Percentiles rank a stretch among this genome's conserved stretches.
phyloP scores from a whole-genome alignment of 1,284 basidiomycete genomes.

The Pterula multifida region DNA sequence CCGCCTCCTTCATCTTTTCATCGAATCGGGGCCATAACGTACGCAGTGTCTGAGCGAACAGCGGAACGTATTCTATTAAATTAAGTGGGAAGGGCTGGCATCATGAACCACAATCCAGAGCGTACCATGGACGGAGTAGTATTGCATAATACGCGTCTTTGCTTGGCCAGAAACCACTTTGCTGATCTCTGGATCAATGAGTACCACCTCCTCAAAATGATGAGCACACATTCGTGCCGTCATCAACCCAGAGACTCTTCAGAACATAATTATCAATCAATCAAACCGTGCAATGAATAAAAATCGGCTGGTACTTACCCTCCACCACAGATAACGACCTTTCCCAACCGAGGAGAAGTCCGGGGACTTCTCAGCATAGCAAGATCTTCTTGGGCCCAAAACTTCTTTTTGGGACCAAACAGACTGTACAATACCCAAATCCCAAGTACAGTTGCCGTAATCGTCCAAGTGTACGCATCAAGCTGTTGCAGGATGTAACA shows the following conservation, averaged over 20 bases:
- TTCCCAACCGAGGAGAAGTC: not conserved
- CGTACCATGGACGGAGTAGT: not conserved
- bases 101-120: no score
- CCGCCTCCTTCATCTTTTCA: not conserved
- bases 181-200: slow-evolving; percentile 19
- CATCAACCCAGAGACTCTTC: slow-evolving; percentile 17
- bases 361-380: not conserved
- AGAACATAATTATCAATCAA: not conserved
- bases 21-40: not conserved
- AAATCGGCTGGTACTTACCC: not conserved
- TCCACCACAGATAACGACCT: not conserved
- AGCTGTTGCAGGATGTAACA: not conserved
- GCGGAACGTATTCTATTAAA: not conserved
- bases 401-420: not conserved
- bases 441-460: not conserved
- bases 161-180: not conserved
- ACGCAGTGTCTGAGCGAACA: not conserved
- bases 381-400: not conserved
- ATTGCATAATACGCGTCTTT: not conserved
- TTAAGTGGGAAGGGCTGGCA: not conserved
- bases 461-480: not conserved
- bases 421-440: not conserved
- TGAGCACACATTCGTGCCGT: slow-evolving; percentile 18
- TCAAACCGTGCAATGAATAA: not conserved
- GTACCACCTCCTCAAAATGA: slow-evolving; percentile 22